Percentiles rank a stretch among this genome's conserved stretches.
phyloP scores from a whole-genome alignment of 805 yeast genomes.

The Kodamaea fukazawae region DNA sequence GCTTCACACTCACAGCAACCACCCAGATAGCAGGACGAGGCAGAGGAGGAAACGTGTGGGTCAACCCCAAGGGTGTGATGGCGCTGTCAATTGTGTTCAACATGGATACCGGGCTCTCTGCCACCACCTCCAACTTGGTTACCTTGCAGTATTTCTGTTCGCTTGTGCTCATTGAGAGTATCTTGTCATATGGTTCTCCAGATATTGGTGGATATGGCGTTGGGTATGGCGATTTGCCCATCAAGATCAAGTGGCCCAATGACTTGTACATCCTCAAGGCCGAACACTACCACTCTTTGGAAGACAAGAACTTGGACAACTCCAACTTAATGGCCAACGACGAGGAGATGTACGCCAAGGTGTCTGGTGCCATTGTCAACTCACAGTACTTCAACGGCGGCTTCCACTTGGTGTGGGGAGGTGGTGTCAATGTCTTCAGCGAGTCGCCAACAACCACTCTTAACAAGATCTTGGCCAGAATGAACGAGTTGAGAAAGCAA shows the following conservation, averaged over 20 bases:
- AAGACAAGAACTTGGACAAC: conserved; percentile 33
- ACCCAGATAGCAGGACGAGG: conserved; percentile 91
- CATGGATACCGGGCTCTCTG: conserved; percentile 22
- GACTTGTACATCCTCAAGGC: conserved; percentile 80
- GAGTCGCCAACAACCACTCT: conserved; percentile 92
- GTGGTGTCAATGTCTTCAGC: conserved; percentile 81
- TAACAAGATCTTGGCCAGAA: conserved; percentile 59
- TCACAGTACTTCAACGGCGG: conserved; percentile 61
- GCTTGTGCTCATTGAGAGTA: conserved; percentile 78
- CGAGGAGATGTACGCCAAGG: conserved; percentile 68
- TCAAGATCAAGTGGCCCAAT: conserved; percentile 94
- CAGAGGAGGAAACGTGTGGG: conserved; percentile 93
- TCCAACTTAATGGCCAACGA: conserved; percentile 42
- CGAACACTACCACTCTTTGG: conserved; percentile 38
- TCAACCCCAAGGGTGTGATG: conserved; percentile 88
- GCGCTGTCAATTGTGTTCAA: conserved; percentile 74
- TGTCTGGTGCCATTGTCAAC: conserved; percentile 83
- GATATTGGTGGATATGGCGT: conserved; percentile 33
- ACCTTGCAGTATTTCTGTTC: conserved; percentile 84
- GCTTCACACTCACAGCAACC: conserved; percentile 68
- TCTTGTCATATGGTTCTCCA: conserved; percentile 51
- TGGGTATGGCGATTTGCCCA: conserved; percentile 73
- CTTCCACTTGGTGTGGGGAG: conserved; percentile 74
- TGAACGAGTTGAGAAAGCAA: conserved; percentile 51
- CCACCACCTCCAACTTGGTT: conserved; percentile 56